A percentile compares a stretch with the other conserved stretches of the same genome.
phyloP scores from a whole-genome alignment of 257 asterid species.

The Solanum phureja region DNA sequence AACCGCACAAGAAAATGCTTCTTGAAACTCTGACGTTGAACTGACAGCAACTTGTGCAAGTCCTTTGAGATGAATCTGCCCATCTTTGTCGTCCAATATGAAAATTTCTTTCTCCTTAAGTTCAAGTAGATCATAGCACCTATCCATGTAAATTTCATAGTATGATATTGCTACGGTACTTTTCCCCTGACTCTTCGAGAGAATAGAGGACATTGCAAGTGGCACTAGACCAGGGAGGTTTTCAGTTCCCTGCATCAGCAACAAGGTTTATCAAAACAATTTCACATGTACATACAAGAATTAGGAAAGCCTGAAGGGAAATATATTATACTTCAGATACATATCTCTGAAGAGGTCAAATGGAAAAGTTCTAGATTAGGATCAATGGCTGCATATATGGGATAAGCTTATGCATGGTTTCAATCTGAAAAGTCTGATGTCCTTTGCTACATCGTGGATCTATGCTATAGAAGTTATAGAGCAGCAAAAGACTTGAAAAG shows the following conservation, averaged over 20 bases:
- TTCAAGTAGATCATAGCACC: constrained; percentile 72
- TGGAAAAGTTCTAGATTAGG: neutral
- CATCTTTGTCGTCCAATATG: constrained; percentile 59
- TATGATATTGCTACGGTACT: constrained; percentile 47
- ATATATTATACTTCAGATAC: neutral
- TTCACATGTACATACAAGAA: neutral
- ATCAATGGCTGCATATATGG: neutral
- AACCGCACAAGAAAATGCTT: constrained; percentile 49
- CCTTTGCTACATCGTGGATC: neutral
- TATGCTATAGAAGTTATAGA: neutral
- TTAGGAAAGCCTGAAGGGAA: neutral
- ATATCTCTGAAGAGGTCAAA: neutral
- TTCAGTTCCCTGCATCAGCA: constrained; percentile 61
- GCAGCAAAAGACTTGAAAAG: neutral
- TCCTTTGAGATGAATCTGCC: constrained; percentile 72
- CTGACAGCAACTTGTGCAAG: constrained; percentile 46
- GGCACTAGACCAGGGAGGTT: constrained; percentile 69
- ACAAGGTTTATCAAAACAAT: neutral
- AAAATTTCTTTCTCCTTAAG: constrained; percentile 58
- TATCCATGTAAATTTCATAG: constrained; percentile 81
- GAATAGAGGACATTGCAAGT: constrained; percentile 49
- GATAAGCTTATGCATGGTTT: neutral
- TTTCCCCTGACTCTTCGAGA: constrained; percentile 32
- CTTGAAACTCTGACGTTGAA: constrained; percentile 41
- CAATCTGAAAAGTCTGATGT: neutral